phyloP scores from a whole-genome alignment of 2,329 filamentous ascomycete species.

The Pestalotiopsis sp. region DNA sequence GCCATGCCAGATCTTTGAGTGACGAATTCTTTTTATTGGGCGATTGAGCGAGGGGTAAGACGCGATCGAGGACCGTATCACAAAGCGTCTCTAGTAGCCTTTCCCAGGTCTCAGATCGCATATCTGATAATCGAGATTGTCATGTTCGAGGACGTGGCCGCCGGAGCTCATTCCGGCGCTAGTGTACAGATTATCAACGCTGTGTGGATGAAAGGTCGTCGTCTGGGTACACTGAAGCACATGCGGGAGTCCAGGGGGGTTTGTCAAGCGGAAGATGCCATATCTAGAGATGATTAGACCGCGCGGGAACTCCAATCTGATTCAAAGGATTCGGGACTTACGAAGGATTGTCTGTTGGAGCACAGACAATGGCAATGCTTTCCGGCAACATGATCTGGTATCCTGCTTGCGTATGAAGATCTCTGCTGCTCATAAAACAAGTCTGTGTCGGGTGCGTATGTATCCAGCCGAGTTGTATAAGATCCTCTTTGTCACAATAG shows the following conservation, averaged over 20 bases:
- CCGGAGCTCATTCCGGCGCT: conserved; percentile 68
- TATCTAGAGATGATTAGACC: conserved; percentile 54
- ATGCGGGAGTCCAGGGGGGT: conserved; percentile 87
- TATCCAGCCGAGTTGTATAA: conserved; percentile 94
- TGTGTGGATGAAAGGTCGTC: conserved; percentile 81
- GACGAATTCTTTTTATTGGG: background rate
- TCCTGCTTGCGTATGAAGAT: conserved; percentile 89
- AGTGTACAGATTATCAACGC: conserved; percentile 73
- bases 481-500: conserved; percentile 81
- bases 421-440: conserved; percentile 95
- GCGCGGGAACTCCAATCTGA: background rate
- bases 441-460: conserved; percentile 96
- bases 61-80: background rate
- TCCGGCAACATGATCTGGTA: conserved; percentile 98
- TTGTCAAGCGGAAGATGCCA: conserved; percentile 90
- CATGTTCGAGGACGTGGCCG: conserved; percentile 72
- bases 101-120: conserved; percentile 52
- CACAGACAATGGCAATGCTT: conserved; percentile 95
- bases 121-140: conserved; percentile 63
- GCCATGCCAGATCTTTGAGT: background rate
- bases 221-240: conserved; percentile 77
- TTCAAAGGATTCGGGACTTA: conserved; percentile 46
- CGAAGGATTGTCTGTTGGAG: conserved; percentile 77
- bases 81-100: background rate
- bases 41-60: background rate